These are phyloP conservation scores for Kondoa subrosea DNA, from an alignment of 768 basidiomycete species.

Conservation along the genomic window DNA sequence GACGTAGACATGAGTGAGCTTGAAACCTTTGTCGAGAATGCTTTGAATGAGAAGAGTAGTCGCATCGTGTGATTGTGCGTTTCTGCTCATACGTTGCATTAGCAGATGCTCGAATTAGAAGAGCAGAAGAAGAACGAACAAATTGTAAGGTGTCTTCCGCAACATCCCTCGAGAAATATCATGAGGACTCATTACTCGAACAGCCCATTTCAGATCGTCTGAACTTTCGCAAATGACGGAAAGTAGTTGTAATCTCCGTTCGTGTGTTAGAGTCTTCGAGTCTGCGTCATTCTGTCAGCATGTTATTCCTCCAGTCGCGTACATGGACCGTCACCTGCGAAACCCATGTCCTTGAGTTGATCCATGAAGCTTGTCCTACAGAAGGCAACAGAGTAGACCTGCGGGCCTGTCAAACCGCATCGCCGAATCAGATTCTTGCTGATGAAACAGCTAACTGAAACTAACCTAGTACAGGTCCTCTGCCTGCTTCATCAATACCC, in stretches of 20 bases:
- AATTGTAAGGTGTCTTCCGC: slow-evolving; percentile 58
- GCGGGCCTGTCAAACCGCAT: slow-evolving; percentile 42
- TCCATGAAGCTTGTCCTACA: slow-evolving; percentile 65
- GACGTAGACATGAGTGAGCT: slow-evolving; percentile 72
- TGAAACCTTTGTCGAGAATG: slow-evolving; percentile 60
- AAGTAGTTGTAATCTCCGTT: slow-evolving; percentile 49
- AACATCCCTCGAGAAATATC: slow-evolving; percentile 87
- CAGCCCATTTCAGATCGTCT: slow-evolving; percentile 38
- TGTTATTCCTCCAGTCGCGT: too few species aligned
- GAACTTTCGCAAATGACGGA: slow-evolving; percentile 53
- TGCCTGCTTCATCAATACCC: slow-evolving; percentile 95
- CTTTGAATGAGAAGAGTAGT: slow-evolving; percentile 75
- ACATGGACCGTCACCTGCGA: slow-evolving; percentile 50
- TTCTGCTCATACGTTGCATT: slow-evolving; percentile 30
- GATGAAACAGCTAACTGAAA: background rate
- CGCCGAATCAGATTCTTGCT: background rate
- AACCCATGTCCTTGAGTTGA: slow-evolving; percentile 60
- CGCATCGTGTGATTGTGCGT: slow-evolving; percentile 71
- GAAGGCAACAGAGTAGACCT: slow-evolving; percentile 91
- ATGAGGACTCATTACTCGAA: slow-evolving; percentile 49
- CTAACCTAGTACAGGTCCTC: slow-evolving; percentile 77
- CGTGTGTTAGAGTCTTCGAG: slow-evolving; percentile 72
- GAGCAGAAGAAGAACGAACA: slow-evolving; percentile 31
- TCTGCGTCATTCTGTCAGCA: slow-evolving; percentile 40
- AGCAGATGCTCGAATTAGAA: background rate